Evolutionary conservation across 192 early-diverging fungal species (phyloP).

Genomic region (Lunasporangiospora selenospora): DNA sequence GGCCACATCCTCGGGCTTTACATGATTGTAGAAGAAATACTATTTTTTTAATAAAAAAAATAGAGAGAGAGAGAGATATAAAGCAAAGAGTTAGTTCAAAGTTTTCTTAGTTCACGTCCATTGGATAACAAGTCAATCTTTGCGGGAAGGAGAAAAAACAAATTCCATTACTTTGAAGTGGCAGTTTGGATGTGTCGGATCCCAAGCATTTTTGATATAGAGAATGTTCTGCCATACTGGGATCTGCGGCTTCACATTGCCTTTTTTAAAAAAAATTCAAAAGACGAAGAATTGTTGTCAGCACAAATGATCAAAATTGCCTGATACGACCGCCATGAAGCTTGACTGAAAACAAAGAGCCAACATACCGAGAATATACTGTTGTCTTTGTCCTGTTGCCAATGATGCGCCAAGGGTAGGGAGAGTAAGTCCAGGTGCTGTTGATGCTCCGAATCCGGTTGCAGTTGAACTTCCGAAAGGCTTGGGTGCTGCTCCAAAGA

Average conservation of each 20-base stretch:
- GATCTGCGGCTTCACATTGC: slow-evolving; percentile 40
- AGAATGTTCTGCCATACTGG: slow-evolving; percentile 67
- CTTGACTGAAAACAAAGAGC: background rate
- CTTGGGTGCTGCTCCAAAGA: slow-evolving; percentile 36
- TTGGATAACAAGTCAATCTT: background rate
- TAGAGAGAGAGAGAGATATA: background rate
- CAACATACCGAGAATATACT: slow-evolving; percentile 36
- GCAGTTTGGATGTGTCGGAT: slow-evolving; percentile 77
- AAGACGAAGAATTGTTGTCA: too few relatives aligned
- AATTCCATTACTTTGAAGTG: slow-evolving; percentile 70
- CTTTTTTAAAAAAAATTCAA: too few relatives aligned
- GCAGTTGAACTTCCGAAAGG: slow-evolving; percentile 14
- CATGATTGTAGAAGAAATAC: slow-evolving; percentile 97
- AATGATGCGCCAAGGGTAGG: slow-evolving; percentile 33
- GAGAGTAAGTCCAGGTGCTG: slow-evolving; percentile 19
- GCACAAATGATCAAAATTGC: background rate
- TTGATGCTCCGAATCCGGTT: slow-evolving; percentile 24
- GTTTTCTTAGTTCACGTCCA: background rate
- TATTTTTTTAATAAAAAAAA: slow-evolving; percentile 7
- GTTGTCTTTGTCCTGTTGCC: slow-evolving; percentile 53
- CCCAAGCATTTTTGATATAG: slow-evolving; percentile 76
- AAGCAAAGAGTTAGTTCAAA: too few relatives aligned
- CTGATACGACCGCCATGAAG: too few relatives aligned
- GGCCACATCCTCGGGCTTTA: slow-evolving; percentile 83
- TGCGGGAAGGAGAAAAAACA: background rate